A percentile compares a stretch with the other conserved stretches of the same genome.
Evolutionary conservation across 2,329 filamentous ascomycete species (phyloP).

Genomic region (Mycogone perniciosa): DNA sequence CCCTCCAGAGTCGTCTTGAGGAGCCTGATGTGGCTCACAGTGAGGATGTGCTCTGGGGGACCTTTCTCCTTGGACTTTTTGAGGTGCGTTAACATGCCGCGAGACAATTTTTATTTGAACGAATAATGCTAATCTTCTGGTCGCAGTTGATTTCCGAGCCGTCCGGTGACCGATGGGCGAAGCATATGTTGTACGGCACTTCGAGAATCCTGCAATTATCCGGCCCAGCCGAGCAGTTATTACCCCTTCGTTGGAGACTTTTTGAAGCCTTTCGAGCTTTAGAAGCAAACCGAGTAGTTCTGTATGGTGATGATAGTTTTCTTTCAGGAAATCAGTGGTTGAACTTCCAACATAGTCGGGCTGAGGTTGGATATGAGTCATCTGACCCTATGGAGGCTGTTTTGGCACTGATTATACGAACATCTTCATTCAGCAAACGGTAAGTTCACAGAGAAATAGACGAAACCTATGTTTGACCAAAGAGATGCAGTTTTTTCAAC

Average conservation of each 20-base stretch:
- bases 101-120: rapidly evolving
- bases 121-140: background rate
- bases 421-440: conserved; percentile 19
- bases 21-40: background rate
- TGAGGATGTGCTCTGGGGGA: conserved; percentile 20
- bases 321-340: conserved; percentile 13
- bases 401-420: conserved; percentile 11
- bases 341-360: background rate
- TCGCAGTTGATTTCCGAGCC: conserved; percentile 21
- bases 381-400: background rate
- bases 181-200: conserved; percentile 24
- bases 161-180: conserved; percentile 20
- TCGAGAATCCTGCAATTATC: conserved; percentile 17
- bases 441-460: too few relatives aligned
- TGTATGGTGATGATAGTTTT: conserved; percentile 20
- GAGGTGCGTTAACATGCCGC: conserved; percentile 16
- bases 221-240: background rate
- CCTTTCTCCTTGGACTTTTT: conserved; percentile 22
- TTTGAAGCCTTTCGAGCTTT: conserved; percentile 18
- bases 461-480: background rate
- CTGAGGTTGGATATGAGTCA: too few relatives aligned
- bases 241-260: conserved; percentile 11
- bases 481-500: conserved; percentile 16
- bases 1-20: conserved; percentile 12
- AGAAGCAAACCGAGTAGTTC: conserved; percentile 20